phyloP scores from a whole-genome alignment of 306 rosid species.

The Quercus robur region DNA sequence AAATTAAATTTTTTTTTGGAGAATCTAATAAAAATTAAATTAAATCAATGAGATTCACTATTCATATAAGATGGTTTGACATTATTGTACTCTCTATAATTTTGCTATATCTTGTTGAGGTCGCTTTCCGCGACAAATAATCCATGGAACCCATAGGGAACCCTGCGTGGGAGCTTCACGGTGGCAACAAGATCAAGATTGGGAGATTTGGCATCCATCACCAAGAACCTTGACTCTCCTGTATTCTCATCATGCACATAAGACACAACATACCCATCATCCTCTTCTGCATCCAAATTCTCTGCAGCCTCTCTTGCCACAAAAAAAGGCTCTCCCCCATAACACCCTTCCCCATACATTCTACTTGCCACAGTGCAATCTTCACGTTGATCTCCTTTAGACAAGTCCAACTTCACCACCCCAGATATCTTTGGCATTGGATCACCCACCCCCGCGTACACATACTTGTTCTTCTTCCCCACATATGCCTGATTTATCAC shows the following conservation, averaged over 20 bases:
- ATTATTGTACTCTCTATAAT: no score
- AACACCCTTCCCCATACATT: constrained; percentile 66
- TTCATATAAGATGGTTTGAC: no score
- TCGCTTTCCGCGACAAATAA: constrained; percentile 66
- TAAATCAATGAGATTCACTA: no score
- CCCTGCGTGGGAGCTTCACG: constrained; percentile 75
- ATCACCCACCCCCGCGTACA: constrained; percentile 77
- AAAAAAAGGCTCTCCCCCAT: constrained; percentile 82
- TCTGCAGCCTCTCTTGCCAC: constrained; percentile 50
- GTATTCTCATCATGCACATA: constrained; percentile 65
- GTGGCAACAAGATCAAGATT: constrained; percentile 63
- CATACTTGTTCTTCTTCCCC: constrained; percentile 50
- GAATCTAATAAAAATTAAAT: no score
- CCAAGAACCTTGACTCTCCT: constrained; percentile 69
- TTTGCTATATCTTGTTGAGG: constrained; percentile 22
- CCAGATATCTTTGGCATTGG: constrained; percentile 92
- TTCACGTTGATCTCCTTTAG: constrained; percentile 24
- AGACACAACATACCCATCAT: constrained; percentile 69
- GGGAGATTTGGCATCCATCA: constrained; percentile 84
- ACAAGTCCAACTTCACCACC: constrained; percentile 78
- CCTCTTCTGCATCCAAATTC: constrained; percentile 40
- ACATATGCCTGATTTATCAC: constrained; percentile 44
- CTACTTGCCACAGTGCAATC: constrained; percentile 60
- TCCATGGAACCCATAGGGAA: constrained; percentile 92
- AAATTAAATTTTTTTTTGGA: no score